Evolutionary conservation across 2,329 filamentous ascomycete species (phyloP).

Genomic region (Exophiala phaeomuriformis): DNA sequence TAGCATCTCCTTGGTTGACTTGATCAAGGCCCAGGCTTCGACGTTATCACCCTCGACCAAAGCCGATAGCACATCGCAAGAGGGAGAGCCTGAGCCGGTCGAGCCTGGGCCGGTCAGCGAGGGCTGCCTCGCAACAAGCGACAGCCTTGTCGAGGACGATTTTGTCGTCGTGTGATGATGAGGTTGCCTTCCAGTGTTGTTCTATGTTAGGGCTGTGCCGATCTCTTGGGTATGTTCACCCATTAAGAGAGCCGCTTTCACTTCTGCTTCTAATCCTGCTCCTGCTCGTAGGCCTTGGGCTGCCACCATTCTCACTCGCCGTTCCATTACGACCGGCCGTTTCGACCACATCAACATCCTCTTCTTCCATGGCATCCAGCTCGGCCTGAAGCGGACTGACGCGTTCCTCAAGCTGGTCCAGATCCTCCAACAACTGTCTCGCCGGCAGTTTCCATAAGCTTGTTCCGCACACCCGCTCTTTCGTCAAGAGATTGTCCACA

Average conservation of each 20-base stretch:
- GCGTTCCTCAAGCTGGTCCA: constrained; percentile 78
- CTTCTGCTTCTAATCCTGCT: constrained; percentile 13
- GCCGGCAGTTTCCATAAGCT: constrained; percentile 86
- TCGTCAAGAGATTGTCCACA: constrained; percentile 81
- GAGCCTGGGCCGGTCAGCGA: background rate
- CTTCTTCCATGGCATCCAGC: constrained; percentile 39
- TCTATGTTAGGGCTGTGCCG: background rate
- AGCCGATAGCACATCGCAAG: background rate
- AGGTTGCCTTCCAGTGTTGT: background rate
- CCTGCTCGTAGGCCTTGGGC: constrained; percentile 12
- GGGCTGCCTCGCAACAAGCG: background rate
- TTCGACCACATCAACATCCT: constrained; percentile 13
- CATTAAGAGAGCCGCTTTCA: constrained; percentile 17
- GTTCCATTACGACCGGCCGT: constrained; percentile 15
- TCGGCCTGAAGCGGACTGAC: constrained; percentile 72
- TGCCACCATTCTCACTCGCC: constrained; percentile 18
- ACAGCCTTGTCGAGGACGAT: constrained; percentile 6
- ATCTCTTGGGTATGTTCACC: constrained; percentile 7
- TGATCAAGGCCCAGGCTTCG: constrained; percentile 21
- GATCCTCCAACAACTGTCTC: constrained; percentile 74
- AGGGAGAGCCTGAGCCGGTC: constrained; percentile 2
- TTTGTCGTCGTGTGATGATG: constrained; percentile 9
- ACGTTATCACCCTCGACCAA: constrained; percentile 7
- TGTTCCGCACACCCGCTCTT: constrained; percentile 84
- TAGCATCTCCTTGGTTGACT: constrained; percentile 18